phyloP scores from a whole-genome alignment of 1,284 basidiomycete genomes.

The Xerocomus cyaneibrunnescens region DNA sequence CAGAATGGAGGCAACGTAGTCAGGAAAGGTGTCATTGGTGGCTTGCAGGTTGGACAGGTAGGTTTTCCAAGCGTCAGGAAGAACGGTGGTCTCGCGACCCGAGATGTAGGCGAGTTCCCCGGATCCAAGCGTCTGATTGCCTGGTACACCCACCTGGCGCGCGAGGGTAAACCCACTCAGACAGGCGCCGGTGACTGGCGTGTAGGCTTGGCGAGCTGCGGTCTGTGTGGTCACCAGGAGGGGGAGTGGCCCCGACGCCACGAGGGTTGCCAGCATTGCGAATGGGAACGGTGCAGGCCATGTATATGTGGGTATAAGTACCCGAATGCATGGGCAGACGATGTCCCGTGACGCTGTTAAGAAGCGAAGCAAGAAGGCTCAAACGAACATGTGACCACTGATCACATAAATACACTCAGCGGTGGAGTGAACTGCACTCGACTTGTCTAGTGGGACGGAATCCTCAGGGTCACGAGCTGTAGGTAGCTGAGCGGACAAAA shows the following conservation, averaged over 20 bases:
- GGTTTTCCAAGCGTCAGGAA: neutral
- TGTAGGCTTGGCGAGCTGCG: no score
- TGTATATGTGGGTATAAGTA: no score
- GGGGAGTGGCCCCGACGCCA: no score
- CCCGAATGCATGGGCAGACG: neutral
- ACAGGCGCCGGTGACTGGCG: no score
- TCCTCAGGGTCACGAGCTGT: no score
- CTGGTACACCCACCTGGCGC: neutral
- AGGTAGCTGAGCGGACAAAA: neutral
- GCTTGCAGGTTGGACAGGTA: conserved; percentile 21
- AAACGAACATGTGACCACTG: neutral
- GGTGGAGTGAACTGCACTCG: no score
- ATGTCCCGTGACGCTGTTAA: neutral
- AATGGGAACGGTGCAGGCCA: no score
- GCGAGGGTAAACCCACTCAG: neutral
- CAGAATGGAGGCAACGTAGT: conserved; percentile 33
- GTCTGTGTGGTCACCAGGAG: no score
- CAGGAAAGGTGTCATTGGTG: conserved; percentile 21
- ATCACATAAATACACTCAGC: neutral
- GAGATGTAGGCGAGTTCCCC: neutral
- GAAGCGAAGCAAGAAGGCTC: neutral
- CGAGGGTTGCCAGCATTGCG: no score
- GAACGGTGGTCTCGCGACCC: neutral
- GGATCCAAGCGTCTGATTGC: neutral
- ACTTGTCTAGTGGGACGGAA: neutral